Percentiles rank a stretch among this genome's conserved stretches.
These are phyloP conservation scores for Acer negundo DNA, from an alignment of 345 rosid genomes.

Conservation along the genomic window DNA sequence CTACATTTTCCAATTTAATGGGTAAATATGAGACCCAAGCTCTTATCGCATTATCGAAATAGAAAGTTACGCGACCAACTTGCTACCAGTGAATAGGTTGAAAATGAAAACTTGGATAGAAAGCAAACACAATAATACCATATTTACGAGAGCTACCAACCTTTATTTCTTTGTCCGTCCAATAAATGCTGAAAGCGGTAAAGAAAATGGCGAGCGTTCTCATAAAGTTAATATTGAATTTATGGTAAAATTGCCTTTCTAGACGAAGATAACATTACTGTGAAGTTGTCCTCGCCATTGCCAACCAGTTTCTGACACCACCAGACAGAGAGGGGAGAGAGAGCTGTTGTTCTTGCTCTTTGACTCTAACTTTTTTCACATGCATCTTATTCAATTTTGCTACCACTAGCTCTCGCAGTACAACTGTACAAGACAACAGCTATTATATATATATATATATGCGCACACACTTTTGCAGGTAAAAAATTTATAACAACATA, in stretches of 20 bases:
- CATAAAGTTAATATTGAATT: background rate
- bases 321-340: background rate
- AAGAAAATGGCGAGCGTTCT: background rate
- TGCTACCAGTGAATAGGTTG: background rate
- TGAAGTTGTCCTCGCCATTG: background rate
- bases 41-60: too few species aligned
- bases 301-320: constrained; percentile 13
- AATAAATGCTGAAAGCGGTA: constrained; percentile 16
- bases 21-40: too few species aligned
- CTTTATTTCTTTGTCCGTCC: background rate
- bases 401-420: background rate
- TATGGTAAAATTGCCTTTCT: background rate
- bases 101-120: background rate
- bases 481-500: background rate
- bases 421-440: background rate
- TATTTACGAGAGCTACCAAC: background rate
- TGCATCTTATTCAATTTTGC: background rate
- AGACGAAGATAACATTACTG: background rate
- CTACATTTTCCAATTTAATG: too few species aligned
- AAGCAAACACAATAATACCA: background rate
- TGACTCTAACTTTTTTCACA: constrained; percentile 13
- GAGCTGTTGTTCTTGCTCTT: background rate
- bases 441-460: too few species aligned
- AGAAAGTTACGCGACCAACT: too few species aligned
- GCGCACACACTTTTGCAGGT: background rate